Evolutionary conservation across 2,329 filamentous ascomycete species (phyloP).

Genomic region (Lasiodiplodia citricola): DNA sequence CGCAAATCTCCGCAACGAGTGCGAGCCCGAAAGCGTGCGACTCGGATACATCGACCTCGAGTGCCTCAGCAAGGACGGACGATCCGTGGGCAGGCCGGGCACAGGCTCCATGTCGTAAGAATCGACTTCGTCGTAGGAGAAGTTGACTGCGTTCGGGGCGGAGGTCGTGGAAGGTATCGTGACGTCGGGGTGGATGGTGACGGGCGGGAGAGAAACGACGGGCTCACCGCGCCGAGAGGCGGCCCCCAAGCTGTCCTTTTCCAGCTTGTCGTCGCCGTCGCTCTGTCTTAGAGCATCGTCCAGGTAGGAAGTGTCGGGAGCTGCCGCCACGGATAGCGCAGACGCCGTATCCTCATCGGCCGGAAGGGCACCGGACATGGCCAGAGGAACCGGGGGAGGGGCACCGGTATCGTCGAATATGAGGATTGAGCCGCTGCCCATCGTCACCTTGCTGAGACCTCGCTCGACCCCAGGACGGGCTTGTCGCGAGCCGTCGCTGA

Average conservation of each 20-base stretch:
- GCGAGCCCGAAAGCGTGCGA: slow-evolving; percentile 35
- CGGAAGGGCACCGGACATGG: slow-evolving; percentile 58
- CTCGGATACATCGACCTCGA: slow-evolving; percentile 37
- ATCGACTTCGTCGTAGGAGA: background rate
- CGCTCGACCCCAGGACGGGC: slow-evolving; percentile 16
- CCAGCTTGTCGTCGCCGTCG: background rate
- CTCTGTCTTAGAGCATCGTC: slow-evolving; percentile 20
- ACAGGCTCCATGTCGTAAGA: slow-evolving; percentile 3
- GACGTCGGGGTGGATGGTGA: slow-evolving; percentile 23
- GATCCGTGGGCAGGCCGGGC: slow-evolving; percentile 5
- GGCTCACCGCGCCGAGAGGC: background rate
- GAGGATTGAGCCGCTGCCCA: slow-evolving; percentile 87
- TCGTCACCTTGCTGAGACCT: slow-evolving; percentile 65
- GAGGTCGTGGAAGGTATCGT: background rate
- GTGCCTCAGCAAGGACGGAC: slow-evolving; percentile 35
- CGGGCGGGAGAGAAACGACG: slow-evolving; percentile 20
- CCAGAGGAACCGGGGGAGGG: slow-evolving; percentile 62
- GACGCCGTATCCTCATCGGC: slow-evolving; percentile 2
- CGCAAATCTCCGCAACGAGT: slow-evolving; percentile 60
- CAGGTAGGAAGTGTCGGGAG: slow-evolving; percentile 15
- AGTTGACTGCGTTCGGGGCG: background rate
- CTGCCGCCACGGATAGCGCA: background rate
- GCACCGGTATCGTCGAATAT: slow-evolving; percentile 75
- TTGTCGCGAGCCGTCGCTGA: slow-evolving; percentile 8
- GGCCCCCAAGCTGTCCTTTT: background rate